Evolutionary conservation across 768 basidiomycete genomes (phyloP).

Genomic region (Panellus pusillus): DNA sequence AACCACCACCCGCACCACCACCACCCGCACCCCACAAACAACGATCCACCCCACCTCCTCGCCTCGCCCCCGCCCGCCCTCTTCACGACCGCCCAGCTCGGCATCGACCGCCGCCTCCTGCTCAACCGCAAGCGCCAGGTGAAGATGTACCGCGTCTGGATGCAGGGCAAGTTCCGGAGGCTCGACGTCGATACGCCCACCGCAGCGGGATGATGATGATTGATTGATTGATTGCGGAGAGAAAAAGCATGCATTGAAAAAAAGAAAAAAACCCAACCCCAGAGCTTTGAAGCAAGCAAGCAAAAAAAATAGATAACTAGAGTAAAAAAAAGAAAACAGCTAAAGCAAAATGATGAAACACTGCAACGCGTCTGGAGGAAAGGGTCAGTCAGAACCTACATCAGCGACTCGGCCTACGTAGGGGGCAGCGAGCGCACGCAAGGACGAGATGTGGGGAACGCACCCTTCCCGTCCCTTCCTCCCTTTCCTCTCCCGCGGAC

Average conservation of each 20-base stretch:
- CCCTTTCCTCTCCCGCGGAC: too few relatives aligned
- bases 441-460: conserved; percentile 5
- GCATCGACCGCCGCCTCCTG: conserved; percentile 85
- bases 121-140: conserved; percentile 93
- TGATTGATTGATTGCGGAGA: too few relatives aligned
- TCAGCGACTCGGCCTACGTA: conserved; percentile 13
- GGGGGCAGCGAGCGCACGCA: neutral
- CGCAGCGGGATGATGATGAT: neutral
- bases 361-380: neutral
- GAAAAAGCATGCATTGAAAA: too few relatives aligned
- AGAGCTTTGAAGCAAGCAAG: neutral
- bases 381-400: conserved; percentile 16
- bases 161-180: conserved; percentile 84
- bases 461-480: neutral
- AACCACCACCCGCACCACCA: too few relatives aligned
- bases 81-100: conserved; percentile 82
- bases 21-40: neutral
- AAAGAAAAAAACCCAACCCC: too few relatives aligned
- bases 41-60: conserved; percentile 43
- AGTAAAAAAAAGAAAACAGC: neutral
- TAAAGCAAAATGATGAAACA: neutral
- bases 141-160: conserved; percentile 97
- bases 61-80: conserved; percentile 53
- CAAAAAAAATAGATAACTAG: too few relatives aligned
- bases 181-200: conserved; percentile 11